Evolutionary conservation across 164 flowering plant genomes (phyloP).

Genomic region (Magnolia changhungtana): DNA sequence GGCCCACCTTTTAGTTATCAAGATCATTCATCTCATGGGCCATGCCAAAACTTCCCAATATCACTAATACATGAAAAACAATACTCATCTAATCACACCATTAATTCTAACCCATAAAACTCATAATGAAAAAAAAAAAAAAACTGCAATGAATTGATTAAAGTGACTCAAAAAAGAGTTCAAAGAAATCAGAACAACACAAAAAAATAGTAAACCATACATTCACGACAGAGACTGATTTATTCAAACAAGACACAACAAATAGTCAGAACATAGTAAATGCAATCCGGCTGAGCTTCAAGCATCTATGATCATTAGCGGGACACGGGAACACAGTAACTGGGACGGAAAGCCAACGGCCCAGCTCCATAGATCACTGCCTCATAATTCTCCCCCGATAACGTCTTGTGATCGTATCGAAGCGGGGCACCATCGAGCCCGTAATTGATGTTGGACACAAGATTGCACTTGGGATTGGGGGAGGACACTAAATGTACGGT

Average conservation of each 20-base stretch:
- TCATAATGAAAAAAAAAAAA: too few relatives aligned
- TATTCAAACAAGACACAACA: not conserved
- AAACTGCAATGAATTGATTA: too few relatives aligned
- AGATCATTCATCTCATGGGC: too few relatives aligned
- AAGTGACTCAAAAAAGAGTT: not conserved
- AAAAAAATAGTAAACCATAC: not conserved
- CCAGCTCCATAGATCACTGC: slow-evolving; percentile 72
- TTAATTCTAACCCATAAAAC: too few relatives aligned
- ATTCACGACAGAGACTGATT: not conserved
- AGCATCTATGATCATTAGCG: slow-evolving; percentile 13
- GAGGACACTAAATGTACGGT: slow-evolving; percentile 62
- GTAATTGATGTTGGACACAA: slow-evolving; percentile 49
- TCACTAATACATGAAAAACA: too few relatives aligned
- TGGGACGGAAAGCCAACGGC: slow-evolving; percentile 81
- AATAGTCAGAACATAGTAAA: not conserved
- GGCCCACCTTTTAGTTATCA: too few relatives aligned
- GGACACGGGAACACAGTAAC: slow-evolving; percentile 35
- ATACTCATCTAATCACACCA: too few relatives aligned
- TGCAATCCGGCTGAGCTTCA: not conserved
- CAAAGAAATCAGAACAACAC: not conserved
- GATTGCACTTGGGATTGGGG: slow-evolving; percentile 55
- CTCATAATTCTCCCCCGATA: slow-evolving; percentile 38
- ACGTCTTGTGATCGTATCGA: slow-evolving; percentile 51
- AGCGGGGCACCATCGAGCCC: slow-evolving; percentile 66
- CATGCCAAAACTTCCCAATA: too few relatives aligned